Base-by-base conservation (phyloP, 2,329 filamentous ascomycete species). In the Trichophyton simii region DNA sequence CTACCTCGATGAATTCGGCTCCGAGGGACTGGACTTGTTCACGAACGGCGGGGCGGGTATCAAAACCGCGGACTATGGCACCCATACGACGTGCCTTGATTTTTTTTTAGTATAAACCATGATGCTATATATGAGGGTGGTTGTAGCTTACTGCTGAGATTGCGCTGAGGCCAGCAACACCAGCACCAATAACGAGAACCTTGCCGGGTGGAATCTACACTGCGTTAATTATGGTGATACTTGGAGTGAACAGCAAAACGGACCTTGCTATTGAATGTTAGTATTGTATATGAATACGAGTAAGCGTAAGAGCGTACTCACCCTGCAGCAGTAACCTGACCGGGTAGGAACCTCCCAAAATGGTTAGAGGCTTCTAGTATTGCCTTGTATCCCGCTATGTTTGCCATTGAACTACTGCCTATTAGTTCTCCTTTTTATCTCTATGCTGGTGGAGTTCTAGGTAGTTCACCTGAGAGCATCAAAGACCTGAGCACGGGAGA, bases 351-450 rank as follows among this genome's bases (percentile, higher is more conserved):
- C 54, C 90, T 84, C 59, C 90, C 90, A 73, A 95, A 96, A 65
- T 87, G 85, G 73, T 95, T 95, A 13, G 89, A 91, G 0, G 90
- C 91, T 73, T 95, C 90, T 50, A 95, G 78, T 0, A 95, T 89
- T 46, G 90, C 91, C 74, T 95, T 95, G 76, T 96, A 96, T 0
- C 91, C 91, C 22, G 90, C 89, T 75, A 95, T 95, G 68, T 95
- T 95, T 63, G 91, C 90, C 91, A 95, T 95, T 8, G 88, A 94
- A 72, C 89, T 91, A 59, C 52, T 25, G 28, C 5, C 11, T 34
- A 2, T 48, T 48, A 60, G 36, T 25, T 11, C 38, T 38, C 2
- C 15, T 38, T 4, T 55, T 34, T 42, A 61, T 2, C 15, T 20
- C 7, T 57, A n/a, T 42, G 63, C 2, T 15, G 44, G 15, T 28